Percentiles rank a stretch among this genome's conserved stretches.
phyloP scores from a whole-genome alignment of 1,284 basidiomycete genomes.

The Trichosporon sp. region DNA sequence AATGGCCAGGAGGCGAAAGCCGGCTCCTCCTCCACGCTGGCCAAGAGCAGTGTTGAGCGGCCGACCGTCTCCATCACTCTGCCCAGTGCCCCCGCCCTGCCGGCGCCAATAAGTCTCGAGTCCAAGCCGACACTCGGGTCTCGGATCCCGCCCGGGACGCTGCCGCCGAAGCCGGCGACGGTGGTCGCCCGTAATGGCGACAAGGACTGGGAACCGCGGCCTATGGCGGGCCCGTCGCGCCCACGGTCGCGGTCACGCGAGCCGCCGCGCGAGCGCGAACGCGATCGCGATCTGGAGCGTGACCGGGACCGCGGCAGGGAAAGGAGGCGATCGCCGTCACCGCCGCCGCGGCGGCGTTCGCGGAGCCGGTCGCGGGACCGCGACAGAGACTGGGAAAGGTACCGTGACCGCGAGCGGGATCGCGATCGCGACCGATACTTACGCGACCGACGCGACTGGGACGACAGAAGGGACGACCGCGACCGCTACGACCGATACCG shows the following conservation, averaged over 20 bases:
- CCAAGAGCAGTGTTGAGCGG: neutral
- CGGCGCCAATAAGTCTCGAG: neutral
- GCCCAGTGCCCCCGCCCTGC: neutral
- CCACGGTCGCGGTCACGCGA: neutral
- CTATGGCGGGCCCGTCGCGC: neutral
- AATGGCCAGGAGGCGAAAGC: constrained; percentile 2
- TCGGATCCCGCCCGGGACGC: neutral
- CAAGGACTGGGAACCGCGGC: neutral
- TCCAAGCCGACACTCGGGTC: neutral
- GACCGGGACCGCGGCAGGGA: neutral
- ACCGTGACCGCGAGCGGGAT: constrained; percentile 10
- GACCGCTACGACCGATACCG: constrained; percentile 4
- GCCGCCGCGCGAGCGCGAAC: neutral
- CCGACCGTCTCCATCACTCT: constrained; percentile 3
- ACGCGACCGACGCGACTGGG: constrained; percentile 5
- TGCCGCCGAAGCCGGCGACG: neutral
- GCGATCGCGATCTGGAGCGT: constrained; percentile 8
- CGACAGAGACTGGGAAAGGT: constrained; percentile 4
- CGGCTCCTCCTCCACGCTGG: neutral
- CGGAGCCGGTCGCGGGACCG: constrained; percentile 6
- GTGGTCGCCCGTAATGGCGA: neutral
- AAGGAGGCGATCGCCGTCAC: neutral
- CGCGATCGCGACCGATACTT: constrained; percentile 11
- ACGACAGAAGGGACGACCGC: constrained; percentile 6
- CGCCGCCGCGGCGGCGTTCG: constrained; percentile 1